Base-by-base conservation (phyloP, 345 rosid species). In the Dovyalis caffra region DNA sequence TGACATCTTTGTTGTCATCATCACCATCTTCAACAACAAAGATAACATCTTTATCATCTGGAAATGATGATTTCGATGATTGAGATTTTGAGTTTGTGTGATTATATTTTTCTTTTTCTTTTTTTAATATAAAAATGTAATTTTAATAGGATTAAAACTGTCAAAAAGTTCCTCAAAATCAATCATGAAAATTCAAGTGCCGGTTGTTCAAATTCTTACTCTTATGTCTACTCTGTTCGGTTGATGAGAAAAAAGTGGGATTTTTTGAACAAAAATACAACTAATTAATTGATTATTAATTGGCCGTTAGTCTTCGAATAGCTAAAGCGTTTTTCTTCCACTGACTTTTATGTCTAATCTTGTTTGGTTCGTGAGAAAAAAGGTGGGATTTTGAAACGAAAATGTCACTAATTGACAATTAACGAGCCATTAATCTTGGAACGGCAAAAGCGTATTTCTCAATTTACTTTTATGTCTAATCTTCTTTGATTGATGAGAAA, bases 1-100 rank as follows among this genome's bases (percentile, higher is more conserved):
- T 78, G 18, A 81, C 88, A 14, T 57, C 66, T 9, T 47, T 60
- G 12, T 58, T 12, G 2, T 37, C 71, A 9, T 32, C 65, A 28
- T 75, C 79, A n/a, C 71, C 76, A 29, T 38, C 81, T 20, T 78
- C 78, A n/a, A 51, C 82, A 18, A 23, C 74, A 31, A 53, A 32
- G 68, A 35, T n/a, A 18, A 53, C 73, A 18, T 77, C 76, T 18
- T 65, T 72, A 64, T 72, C 72, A 31, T 63, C 78, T 0, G 78
- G 64, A 16, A 73, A 76, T 66, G 79, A 77, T 43, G 80, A 51
- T 18, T 75, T 74, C 21, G 83, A 82, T 64, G 82, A 76, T 62
- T 72, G 77, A 74, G 35, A 69, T 12, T 12, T 10, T 38, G 64
- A 43, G 9, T 14, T 57, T 60, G 38, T 78, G 43, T 62, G 23